Base-by-base conservation (phyloP, 2,329 filamentous ascomycete genomes). In the Graphilbum fragrans region DNA sequence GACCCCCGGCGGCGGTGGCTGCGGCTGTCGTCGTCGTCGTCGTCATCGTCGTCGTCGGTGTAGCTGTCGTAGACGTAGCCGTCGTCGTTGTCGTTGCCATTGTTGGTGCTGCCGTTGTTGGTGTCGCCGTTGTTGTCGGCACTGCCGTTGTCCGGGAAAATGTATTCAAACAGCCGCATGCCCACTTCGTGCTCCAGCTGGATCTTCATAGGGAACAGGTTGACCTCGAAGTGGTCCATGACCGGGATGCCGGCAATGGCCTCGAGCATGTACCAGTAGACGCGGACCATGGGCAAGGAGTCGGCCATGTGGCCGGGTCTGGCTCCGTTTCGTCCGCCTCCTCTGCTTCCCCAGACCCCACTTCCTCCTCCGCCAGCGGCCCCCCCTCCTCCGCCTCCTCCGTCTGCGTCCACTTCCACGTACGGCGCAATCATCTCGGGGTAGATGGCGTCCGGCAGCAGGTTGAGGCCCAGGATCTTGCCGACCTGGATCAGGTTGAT, bases 261-360 rank as follows among this genome's bases (percentile, higher is more conserved):
- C 62, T 98, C 92, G 5, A 98, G 72, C 86, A 95, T 95, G 57
- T 95, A 80, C 86, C 93, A 98, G 57, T 94, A 92, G 12, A 99
- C 85, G 27, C 82, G 78, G 39, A 98, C 74, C 82, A 96, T 96
- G 54, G 87, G 86, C 36, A 74, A n/a, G n/a, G n/a, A n/a, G n/a
- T n/a, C n/a, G n/a, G n/a, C n/a, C n/a, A n/a, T n/a, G n/a, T n/a
- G n/a, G n/a, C n/a, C n/a, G n/a, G n/a, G 72, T 46, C 82, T 77
- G 40, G 25, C 25, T 29, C 8, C 25, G 8, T 8, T 29, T 29
- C 25, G 25, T 29, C 8, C 14, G 8, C 25, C 8, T 69, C 64
- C 8, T 34, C 17, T 32, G 23, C 19, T 20, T 38, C 35, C 33
- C n/a, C 70, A 61, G 36, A 76, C 70, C 25, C 8, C n/a, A n/a